Base-by-base conservation (phyloP, 345 rosid genomes). In the Pugionium dolabratum region DNA sequence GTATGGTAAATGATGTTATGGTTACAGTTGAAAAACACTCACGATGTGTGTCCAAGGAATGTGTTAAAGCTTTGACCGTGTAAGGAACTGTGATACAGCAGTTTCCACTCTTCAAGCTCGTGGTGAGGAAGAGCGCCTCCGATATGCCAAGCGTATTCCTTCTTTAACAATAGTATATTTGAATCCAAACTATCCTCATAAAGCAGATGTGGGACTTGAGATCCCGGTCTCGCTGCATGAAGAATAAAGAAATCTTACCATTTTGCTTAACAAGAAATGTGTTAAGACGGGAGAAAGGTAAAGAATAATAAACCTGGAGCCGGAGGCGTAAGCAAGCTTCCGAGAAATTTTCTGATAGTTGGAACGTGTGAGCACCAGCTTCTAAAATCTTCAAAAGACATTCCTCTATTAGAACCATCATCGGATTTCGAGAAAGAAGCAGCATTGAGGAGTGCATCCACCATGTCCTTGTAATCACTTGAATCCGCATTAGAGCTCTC, bases 121-220 rank as follows among this genome's bases (percentile, higher is more conserved):
- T 78, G 81, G 18, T 76, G 91, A 50, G 97, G 78, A 70, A 93
- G 89, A 58, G 82, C 85, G 67, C 98, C 98, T 73, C 90, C 98
- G 61, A 93, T 86, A 70, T 88, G 90, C 97, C 98, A 90, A 61
- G 98, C 96, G 71, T 85, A 88, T 74, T 86, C 97, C 58, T 81
- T 75, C 70, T 78, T 83, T 71, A 90, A 58, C 55, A 90, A 31
- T 43, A 89, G 61, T 33, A 69, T 40, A 11, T 56, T 75, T 40
- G 91, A 74, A 72, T 80, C 75, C 18, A 86, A 66, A 64, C 74
- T 79, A 54, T 85, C 85, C 37, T 67, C 61, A 75, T 61, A 62
- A 26, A 77, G 46, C 76, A 93, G 75, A 2, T n/a, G 74, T 54
- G 98, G 97, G 70, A 86, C 83, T 77, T 85, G 91, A 54, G 75